Base-by-base conservation (phyloP, 148 eudicot species). In the Cornus suecica region DNA sequence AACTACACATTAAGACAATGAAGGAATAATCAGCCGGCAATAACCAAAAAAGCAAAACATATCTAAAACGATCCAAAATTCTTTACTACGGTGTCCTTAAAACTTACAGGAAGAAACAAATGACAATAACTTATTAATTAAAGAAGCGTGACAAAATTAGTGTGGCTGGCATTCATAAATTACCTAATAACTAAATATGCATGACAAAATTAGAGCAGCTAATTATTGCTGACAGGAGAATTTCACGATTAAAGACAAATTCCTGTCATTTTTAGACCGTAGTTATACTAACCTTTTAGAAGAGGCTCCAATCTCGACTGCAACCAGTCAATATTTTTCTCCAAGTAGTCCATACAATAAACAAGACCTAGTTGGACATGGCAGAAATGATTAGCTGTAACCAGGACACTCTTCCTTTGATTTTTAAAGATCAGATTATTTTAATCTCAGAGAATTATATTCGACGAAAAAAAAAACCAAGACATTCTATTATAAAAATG, bases 271-370 rank as follows among this genome's bases (percentile, higher is more conserved):
- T 20, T 2, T 25, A 54, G 31, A 45, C 58, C 56, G 52, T 32
- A 61, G 41, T 16, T 31, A 77, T 28, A 83, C 79, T 61, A 82
- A 94, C 98, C 98, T 90, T 94, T 92, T 74, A 92, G 75, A 80
- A 92, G 88, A 62, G 97, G 97, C 79, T 92, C 79, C 84, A 94
- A 80, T 84, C 87, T 94, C 79, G 96, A 80, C 78, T 92, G 85
- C 85, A 94, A 81, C 97, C 98, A 92, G 80, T 92, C 98, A 68
- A 94, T 86, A 84, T 94, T 94, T 84, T 92, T 94, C 86, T 92
- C 98, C 80, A 94, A 73, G 86, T 88, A 94, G 82, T 94, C 98
- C 98, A 94, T 90, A 83, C 98, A 94, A 79, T 94, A 94, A n/a
- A 92, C 89, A 66, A 94, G 97, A 73, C 98, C 98, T 94, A 79